A percentile compares a stretch with the other conserved stretches of the same genome.
These are phyloP conservation scores for Pilatotrama ljubarskyi DNA, from an alignment of 768 basidiomycete species.

Conservation along the genomic window DNA sequence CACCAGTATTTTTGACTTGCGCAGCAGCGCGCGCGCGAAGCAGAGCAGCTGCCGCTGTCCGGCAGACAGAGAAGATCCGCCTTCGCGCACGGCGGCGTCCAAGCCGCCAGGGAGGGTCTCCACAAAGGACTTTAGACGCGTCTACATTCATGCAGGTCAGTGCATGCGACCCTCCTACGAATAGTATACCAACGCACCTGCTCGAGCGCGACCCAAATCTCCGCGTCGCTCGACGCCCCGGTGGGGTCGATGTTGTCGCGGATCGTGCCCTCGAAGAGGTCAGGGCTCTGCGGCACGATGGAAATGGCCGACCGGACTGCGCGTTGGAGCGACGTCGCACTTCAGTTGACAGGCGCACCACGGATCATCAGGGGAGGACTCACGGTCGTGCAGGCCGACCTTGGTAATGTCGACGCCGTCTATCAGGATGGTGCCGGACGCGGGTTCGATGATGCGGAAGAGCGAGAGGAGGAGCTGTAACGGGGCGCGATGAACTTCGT, in stretches of 20 bases:
- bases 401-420: conserved; percentile 77
- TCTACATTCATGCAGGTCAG: conserved; percentile 36
- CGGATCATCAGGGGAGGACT: conserved; percentile 23
- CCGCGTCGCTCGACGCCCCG: conserved; percentile 67
- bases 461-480: conserved; percentile 63
- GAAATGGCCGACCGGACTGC: conserved; percentile 76
- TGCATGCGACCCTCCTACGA: background rate
- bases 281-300: conserved; percentile 82
- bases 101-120: conserved; percentile 64
- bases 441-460: conserved; percentile 76
- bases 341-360: background rate
- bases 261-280: conserved; percentile 48
- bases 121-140: conserved; percentile 68
- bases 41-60: conserved; percentile 90
- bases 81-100: conserved; percentile 75
- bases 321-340: background rate
- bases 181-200: conserved; percentile 44
- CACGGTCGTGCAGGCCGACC: conserved; percentile 73
- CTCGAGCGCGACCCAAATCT: conserved; percentile 86
- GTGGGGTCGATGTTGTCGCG: conserved; percentile 91
- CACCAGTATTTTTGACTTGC: conserved; percentile 86
- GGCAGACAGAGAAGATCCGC: conserved; percentile 76
- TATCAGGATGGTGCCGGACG: conserved; percentile 63
- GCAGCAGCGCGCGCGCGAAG: conserved; percentile 81
- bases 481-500: background rate